Base-by-base conservation (phyloP, 2,329 filamentous ascomycete genomes). In the Cadophora sp. region DNA sequence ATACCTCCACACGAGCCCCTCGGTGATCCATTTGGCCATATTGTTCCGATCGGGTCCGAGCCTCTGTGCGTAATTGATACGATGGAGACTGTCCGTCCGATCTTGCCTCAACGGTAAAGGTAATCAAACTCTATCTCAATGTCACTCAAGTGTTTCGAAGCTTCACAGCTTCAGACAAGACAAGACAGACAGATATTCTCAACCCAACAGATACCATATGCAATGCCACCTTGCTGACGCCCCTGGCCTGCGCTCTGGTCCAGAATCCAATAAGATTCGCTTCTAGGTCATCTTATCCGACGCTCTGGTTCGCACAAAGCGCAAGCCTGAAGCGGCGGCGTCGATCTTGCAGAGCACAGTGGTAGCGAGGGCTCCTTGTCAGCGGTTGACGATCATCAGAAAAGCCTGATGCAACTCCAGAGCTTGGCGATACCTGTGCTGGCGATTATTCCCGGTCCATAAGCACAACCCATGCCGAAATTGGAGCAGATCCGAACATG, bases 1-100 rank as follows among this genome's bases (percentile, higher is more conserved):
- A 72, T 71, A 67, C 63, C 43, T 68, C 67, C 61, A 71, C 70
- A 74, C 71, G 71, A 72, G 69, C 70, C 72, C 61, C 64, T 68
- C 48, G 48, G 48, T 68, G 68, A 53, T 69, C 68, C 22, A 27
- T 68, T 65, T 56, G 67, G 24, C 24, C 59, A 64, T 50, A 68
- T 69, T 66, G 56, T 66, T 67, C 69, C 66, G 62, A 69, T 64
- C 46, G 59, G 65, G 59, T 61, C 66, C 46, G 56, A 64, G 62
- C 24, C 66, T 73, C 71, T 69, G 71, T 71, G 71, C 71, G 68
- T 64, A 70, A 63, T 68, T 72, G 60, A 73, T 65, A 24, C 69
- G 62, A 73, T 65, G 27, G 22, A 37, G 31, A 55, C 50, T 27
- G 31, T 27, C 40, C 66, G 51, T 27, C 40, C 62, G 51, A 67